phyloP scores from a whole-genome alignment of 2,329 filamentous ascomycete species.

The Penicillium griseofulvum region DNA sequence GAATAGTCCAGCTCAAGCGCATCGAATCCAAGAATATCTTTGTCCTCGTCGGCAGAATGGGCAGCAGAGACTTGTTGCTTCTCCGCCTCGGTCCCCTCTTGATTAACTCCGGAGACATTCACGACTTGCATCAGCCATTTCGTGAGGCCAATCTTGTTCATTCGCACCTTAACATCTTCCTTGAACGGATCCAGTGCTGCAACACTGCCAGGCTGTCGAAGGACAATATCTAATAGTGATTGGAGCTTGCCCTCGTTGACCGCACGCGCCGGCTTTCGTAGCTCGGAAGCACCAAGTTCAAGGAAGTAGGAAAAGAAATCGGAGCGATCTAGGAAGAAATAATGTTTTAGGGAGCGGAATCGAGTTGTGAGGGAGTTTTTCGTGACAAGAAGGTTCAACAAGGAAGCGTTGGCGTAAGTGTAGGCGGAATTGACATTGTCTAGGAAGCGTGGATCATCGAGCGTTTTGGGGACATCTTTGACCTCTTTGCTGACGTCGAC shows the following conservation, averaged over 20 bases:
- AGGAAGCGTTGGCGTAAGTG: slow-evolving; percentile 88
- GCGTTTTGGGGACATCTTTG: slow-evolving; percentile 82
- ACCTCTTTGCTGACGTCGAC: slow-evolving; percentile 89
- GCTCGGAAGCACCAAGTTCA: slow-evolving; percentile 82
- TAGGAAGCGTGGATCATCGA: slow-evolving; percentile 86
- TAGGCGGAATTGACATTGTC: slow-evolving; percentile 97
- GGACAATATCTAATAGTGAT: slow-evolving; percentile 88
- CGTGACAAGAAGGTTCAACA: slow-evolving; percentile 86
- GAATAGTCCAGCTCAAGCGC: slow-evolving; percentile 91
- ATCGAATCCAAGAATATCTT: slow-evolving; percentile 84
- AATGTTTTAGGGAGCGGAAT: slow-evolving; percentile 90
- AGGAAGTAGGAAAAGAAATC: slow-evolving; percentile 99
- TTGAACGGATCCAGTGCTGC: slow-evolving; percentile 96
- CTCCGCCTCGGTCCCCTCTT: slow-evolving; percentile 67
- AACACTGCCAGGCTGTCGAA: slow-evolving; percentile 93
- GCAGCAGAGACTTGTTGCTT: slow-evolving; percentile 67
- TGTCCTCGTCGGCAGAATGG: slow-evolving; percentile 67
- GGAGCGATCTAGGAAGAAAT: slow-evolving; percentile 97
- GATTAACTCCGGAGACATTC: slow-evolving; percentile 91
- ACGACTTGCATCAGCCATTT: slow-evolving; percentile 95
- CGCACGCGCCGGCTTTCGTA: slow-evolving; percentile 81
- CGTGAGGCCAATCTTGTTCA: slow-evolving; percentile 91
- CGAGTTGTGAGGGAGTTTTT: slow-evolving; percentile 87
- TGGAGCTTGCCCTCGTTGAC: slow-evolving; percentile 94
- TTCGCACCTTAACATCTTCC: slow-evolving; percentile 94